Conservation (phyloP, 2,329 filamentous ascomycete species). For the Botrytis fragariae region DNA sequence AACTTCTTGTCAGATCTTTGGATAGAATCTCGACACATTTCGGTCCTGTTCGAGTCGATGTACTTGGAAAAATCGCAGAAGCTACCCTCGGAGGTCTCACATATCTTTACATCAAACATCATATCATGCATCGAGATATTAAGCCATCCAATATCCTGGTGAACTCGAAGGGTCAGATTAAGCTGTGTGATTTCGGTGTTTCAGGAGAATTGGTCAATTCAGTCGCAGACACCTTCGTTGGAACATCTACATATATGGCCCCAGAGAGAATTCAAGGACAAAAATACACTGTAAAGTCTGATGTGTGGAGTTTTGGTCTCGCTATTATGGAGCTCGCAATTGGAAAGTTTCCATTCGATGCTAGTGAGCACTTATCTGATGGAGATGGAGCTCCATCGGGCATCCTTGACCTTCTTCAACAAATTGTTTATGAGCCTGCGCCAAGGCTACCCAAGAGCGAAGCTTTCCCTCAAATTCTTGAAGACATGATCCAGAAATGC, state of each 20-base stretch:
- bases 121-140: conserved; percentile 99
- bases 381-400: conserved; percentile 83
- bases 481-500: conserved; percentile 97
- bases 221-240: conserved; percentile 96
- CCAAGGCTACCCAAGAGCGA: conserved; percentile 94
- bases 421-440: conserved; percentile 95
- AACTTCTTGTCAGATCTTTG: conserved; percentile 63
- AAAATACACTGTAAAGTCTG: conserved; percentile 95
- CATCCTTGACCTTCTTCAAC: conserved; percentile 91
- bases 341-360: conserved; percentile 91
- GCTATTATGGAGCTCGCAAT: conserved; percentile 97
- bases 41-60: conserved; percentile 91
- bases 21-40: conserved; percentile 94
- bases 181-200: conserved; percentile 98
- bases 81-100: conserved; percentile 89
- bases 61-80: conserved; percentile 96
- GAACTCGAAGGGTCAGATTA: conserved; percentile 91
- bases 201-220: conserved; percentile 97
- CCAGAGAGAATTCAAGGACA: conserved; percentile 96
- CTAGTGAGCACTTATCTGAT: conserved; percentile 68
- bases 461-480: conserved; percentile 89
- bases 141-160: conserved; percentile 97
- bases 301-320: conserved; percentile 95
- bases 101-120: conserved; percentile 91
- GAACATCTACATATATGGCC: conserved; percentile 98